Evolutionary conservation across 306 rosid genomes (phyloP).

Genomic region (Lathyrus tuberosus): DNA sequence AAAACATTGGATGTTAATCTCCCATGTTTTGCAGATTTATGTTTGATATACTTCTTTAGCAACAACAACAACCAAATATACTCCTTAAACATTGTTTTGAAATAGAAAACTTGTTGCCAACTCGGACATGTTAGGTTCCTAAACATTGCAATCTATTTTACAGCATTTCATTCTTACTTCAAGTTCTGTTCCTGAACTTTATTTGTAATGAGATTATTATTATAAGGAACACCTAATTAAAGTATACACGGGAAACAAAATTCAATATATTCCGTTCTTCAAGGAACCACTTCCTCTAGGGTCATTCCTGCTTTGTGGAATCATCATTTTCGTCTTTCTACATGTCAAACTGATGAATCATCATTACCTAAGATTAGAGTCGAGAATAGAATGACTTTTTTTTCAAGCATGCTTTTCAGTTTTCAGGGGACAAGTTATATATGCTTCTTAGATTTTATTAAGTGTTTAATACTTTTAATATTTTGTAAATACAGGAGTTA

Average conservation of each 20-base stretch:
- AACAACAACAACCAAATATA: too few species aligned
- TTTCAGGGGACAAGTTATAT: constrained; percentile 21
- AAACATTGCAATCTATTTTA: constrained; percentile 7
- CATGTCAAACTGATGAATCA: constrained; percentile 15
- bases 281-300: constrained; percentile 10
- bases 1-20: not conserved
- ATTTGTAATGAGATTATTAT: not conserved
- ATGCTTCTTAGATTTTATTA: constrained; percentile 18
- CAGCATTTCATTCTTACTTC: not conserved
- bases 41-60: not conserved
- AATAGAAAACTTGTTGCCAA: not conserved
- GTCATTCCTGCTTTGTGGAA: constrained; percentile 3
- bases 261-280: constrained; percentile 10
- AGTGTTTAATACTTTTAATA: constrained; percentile 25
- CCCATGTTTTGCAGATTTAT: constrained; percentile 3
- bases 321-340: constrained; percentile 15
- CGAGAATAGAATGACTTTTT: constrained; percentile 15
- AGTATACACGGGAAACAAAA: not conserved
- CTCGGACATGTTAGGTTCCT: not conserved
- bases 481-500: constrained; percentile 69
- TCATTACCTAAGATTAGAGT: not conserved
- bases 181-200: not conserved
- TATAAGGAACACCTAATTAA: constrained; percentile 2
- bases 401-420: constrained; percentile 20
- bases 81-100: too few species aligned